Conservation (phyloP, 768 basidiomycete species). For the Podaxis sp. region DNA sequence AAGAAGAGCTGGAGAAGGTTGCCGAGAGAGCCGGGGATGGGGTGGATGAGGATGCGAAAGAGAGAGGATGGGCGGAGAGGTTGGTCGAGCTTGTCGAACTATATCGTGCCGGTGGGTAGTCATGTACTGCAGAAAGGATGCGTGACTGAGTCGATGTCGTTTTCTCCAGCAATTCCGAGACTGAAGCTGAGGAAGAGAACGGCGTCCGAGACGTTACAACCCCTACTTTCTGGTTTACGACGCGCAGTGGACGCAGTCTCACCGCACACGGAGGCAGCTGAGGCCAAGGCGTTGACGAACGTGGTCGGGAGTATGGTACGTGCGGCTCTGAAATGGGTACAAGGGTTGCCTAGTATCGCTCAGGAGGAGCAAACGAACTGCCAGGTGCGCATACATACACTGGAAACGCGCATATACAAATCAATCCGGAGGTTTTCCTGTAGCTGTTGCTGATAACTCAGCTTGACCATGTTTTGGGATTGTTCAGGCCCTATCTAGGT, state of each 20-base stretch:
- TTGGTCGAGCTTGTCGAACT: conserved; percentile 36
- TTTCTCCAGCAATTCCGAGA: conserved; percentile 40
- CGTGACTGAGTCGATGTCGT: not conserved
- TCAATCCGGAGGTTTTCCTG: not conserved
- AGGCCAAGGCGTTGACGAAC: conserved; percentile 32
- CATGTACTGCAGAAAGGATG: not conserved
- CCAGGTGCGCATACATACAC: conserved; percentile 25
- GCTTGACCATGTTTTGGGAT: conserved; percentile 17
- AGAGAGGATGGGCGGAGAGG: conserved; percentile 27
- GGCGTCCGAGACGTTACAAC: conserved; percentile 39
- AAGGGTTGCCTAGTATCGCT: conserved; percentile 15
- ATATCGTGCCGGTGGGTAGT: conserved; percentile 36
- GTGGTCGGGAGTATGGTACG: conserved; percentile 27
- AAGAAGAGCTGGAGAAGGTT: conserved; percentile 43
- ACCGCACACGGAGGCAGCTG: conserved; percentile 22
- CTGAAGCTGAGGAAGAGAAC: conserved; percentile 41
- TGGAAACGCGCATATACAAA: not conserved
- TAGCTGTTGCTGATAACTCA: conserved; percentile 22
- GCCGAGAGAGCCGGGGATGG: conserved; percentile 20
- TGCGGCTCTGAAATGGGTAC: conserved; percentile 29
- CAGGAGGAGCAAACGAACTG: conserved; percentile 25
- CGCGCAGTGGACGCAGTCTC: conserved; percentile 27
- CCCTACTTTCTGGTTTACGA: conserved; percentile 37
- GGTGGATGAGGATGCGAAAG: conserved; percentile 24
- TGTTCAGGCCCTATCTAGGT: conserved; percentile 29